Evolutionary conservation across 2,329 filamentous ascomycete species (phyloP).

Genomic region (Fusarium agapanthi): DNA sequence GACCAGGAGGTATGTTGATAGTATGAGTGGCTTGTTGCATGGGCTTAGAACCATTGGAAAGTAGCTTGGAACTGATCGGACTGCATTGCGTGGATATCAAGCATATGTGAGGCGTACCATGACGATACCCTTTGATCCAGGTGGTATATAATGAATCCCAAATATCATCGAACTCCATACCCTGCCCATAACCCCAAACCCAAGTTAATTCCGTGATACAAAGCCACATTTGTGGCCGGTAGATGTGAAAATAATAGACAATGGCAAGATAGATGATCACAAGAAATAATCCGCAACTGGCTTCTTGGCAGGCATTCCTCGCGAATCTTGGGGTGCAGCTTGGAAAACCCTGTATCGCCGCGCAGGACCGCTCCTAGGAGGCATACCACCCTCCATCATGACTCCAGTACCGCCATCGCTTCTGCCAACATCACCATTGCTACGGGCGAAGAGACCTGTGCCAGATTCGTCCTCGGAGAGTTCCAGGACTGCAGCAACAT

Average conservation of each 20-base stretch:
- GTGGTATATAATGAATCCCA: conserved; percentile 11
- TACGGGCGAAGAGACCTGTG: conserved; percentile 72
- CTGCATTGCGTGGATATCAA: conserved; percentile 13
- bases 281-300: conserved; percentile 97
- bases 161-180: conserved; percentile 37
- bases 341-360: conserved; percentile 95
- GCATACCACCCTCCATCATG: conserved; percentile 58
- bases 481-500: conserved; percentile 94
- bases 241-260: conserved; percentile 2
- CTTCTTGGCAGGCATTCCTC: conserved; percentile 99
- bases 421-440: conserved; percentile 73
- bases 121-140: conserved; percentile 25
- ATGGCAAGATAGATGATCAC: conserved; percentile 46
- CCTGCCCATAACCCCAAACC: conserved; percentile 34
- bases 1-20: background rate
- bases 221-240: conserved; percentile 19
- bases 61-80: background rate
- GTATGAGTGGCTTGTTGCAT: conserved; percentile 10
- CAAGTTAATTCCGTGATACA: conserved; percentile 30
- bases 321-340: conserved; percentile 91
- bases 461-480: conserved; percentile 88
- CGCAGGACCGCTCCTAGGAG: conserved; percentile 73
- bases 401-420: conserved; percentile 62
- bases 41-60: background rate
- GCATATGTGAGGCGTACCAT: conserved; percentile 25